Evolutionary conservation across 208 protist species (phyloP).

Genomic region (Leishmania guyanensis): DNA sequence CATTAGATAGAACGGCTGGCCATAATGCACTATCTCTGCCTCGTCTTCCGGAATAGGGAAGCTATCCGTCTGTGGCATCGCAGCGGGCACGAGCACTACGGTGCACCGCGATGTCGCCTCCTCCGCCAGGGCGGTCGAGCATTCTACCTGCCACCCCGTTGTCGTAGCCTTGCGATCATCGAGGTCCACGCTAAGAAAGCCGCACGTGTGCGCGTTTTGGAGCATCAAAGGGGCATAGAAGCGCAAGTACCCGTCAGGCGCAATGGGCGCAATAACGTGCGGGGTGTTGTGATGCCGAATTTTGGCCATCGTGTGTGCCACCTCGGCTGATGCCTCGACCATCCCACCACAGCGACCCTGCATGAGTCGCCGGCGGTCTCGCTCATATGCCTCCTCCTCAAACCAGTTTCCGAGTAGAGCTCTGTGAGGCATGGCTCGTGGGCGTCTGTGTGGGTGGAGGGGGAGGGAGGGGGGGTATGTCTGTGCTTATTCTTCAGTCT

Average conservation of each 20-base stretch:
- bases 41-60: slow-evolving; percentile 75
- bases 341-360: slow-evolving; percentile 59
- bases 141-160: slow-evolving; percentile 73
- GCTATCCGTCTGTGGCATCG: slow-evolving; percentile 68
- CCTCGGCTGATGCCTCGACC: slow-evolving; percentile 61
- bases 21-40: slow-evolving; percentile 88
- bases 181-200: slow-evolving; percentile 83
- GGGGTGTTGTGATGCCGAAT: slow-evolving; percentile 83
- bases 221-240: slow-evolving; percentile 85
- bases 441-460: slow-evolving; percentile 9
- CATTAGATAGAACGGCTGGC: slow-evolving; percentile 88
- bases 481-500: too few relatives aligned
- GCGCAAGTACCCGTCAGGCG: slow-evolving; percentile 67
- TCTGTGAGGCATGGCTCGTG: slow-evolving; percentile 56
- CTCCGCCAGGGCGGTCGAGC: slow-evolving; percentile 52
- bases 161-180: slow-evolving; percentile 58
- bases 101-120: slow-evolving; percentile 75
- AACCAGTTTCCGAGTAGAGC: slow-evolving; percentile 85
- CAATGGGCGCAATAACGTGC: slow-evolving; percentile 44
- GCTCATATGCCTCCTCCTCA: slow-evolving; percentile 82
- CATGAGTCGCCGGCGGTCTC: slow-evolving; percentile 74
- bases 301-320: slow-evolving; percentile 71
- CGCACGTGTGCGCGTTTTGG: slow-evolving; percentile 76
- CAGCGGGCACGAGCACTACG: slow-evolving; percentile 70
- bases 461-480: not conserved